These are phyloP conservation scores for Rhizopogon rudus DNA, from an alignment of 768 basidiomycete genomes.

Conservation along the genomic window DNA sequence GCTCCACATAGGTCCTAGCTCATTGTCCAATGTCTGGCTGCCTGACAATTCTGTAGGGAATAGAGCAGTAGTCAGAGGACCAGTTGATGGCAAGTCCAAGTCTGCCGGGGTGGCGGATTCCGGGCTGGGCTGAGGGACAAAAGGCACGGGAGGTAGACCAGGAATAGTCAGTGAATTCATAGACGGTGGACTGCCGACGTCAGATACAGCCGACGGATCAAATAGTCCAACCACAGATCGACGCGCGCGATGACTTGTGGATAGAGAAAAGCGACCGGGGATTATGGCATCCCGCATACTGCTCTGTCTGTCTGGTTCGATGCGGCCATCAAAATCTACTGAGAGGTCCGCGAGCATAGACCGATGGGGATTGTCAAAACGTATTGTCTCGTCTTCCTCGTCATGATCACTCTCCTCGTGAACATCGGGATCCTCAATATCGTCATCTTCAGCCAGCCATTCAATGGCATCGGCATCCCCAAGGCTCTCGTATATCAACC, in stretches of 20 bases:
- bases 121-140: constrained; percentile 27
- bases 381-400: constrained; percentile 26
- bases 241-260: constrained; percentile 27
- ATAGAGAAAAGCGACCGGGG: constrained; percentile 14
- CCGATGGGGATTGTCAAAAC: constrained; percentile 24
- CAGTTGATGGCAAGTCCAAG: constrained; percentile 16
- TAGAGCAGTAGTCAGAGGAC: constrained; percentile 7
- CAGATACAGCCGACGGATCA: constrained; percentile 25
- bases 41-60: constrained; percentile 3
- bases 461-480: constrained; percentile 43
- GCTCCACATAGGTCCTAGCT: constrained; percentile 51
- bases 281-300: constrained; percentile 15
- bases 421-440: constrained; percentile 25
- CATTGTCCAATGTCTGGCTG: constrained; percentile 45
- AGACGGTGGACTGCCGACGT: constrained; percentile 13
- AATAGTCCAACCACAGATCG: constrained; percentile 65
- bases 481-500: constrained; percentile 64
- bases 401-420: constrained; percentile 20
- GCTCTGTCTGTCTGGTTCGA: constrained; percentile 19
- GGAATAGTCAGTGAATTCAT: constrained; percentile 28
- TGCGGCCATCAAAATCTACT: constrained; percentile 16
- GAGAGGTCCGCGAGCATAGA: constrained; percentile 17
- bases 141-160: constrained; percentile 28
- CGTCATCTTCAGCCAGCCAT: constrained; percentile 39
- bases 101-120: constrained; percentile 11